Percentiles rank a stretch among this genome's conserved stretches.
These are phyloP conservation scores for Tricladium varicosporioides DNA, from an alignment of 2,329 filamentous ascomycete genomes.

Conservation along the genomic window DNA sequence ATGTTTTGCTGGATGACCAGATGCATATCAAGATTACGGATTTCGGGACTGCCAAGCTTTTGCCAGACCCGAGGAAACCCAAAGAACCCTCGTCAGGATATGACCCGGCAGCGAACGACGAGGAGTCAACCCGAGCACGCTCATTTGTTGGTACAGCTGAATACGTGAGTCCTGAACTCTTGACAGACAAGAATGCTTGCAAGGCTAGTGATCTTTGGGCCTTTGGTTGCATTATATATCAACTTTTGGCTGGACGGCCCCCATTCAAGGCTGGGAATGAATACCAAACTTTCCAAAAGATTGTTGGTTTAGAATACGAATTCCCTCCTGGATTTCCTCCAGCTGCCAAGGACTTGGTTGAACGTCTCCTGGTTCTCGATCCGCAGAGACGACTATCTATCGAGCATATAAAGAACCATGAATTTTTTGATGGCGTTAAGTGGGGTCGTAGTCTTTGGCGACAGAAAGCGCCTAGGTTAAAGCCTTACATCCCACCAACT, in stretches of 20 bases:
- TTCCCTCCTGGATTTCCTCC: constrained; percentile 87
- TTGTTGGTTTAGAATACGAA: constrained; percentile 89
- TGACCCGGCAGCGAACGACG: constrained; percentile 38
- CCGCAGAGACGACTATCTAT: constrained; percentile 81
- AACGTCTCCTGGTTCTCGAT: constrained; percentile 86
- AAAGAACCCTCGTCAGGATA: constrained; percentile 32
- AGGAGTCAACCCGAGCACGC: constrained; percentile 72
- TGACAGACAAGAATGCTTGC: constrained; percentile 94
- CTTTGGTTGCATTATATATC: constrained; percentile 97
- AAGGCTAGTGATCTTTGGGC: constrained; percentile 98
- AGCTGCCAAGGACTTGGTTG: constrained; percentile 83
- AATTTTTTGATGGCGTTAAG: constrained; percentile 84
- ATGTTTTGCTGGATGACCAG: constrained; percentile 89
- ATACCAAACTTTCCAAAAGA: constrained; percentile 97
- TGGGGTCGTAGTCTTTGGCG: constrained; percentile 89
- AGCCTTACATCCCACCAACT: constrained; percentile 75
- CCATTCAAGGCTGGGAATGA: constrained; percentile 96
- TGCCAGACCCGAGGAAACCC: constrained; percentile 55
- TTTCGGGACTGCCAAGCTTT: constrained; percentile 95
- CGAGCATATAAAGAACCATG: constrained; percentile 94
- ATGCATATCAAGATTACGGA: constrained; percentile 99
- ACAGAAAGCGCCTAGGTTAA: constrained; percentile 81
- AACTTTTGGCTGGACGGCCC: constrained; percentile 89
- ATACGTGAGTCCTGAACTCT: constrained; percentile 95
- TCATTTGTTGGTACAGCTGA: constrained; percentile 98